Conservation (phyloP, 495 filamentous ascomycete species). For the Schizothecium vesticola region DNA sequence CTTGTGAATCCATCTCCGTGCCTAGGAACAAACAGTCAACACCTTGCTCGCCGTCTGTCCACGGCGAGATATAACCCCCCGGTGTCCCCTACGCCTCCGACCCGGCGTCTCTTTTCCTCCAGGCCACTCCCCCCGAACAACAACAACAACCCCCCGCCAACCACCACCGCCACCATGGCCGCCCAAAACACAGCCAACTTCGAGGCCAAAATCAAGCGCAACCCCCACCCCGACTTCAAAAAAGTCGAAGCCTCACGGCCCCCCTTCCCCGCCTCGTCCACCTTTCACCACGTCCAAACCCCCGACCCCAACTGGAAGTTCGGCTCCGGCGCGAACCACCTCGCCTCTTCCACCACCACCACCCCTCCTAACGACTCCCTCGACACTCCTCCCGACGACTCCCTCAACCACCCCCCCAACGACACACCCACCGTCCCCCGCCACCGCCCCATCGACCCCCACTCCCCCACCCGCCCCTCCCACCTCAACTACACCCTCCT, state of each 20-base stretch:
- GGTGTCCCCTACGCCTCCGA: background rate
- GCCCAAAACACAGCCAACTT: constrained; percentile 23
- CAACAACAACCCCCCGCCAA: background rate
- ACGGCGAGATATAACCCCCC: background rate
- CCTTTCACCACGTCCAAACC: constrained; percentile 63
- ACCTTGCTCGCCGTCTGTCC: background rate
- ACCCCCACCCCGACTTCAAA: constrained; percentile 72
- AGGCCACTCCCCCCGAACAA: background rate
- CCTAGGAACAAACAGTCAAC: background rate
- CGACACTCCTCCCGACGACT: too few species aligned
- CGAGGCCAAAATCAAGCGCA: constrained; percentile 52
- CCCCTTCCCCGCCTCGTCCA: constrained; percentile 51
- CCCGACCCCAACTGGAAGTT: constrained; percentile 68
- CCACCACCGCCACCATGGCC: constrained; percentile 25
- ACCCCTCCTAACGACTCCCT: too few species aligned
- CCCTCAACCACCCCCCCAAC: constrained; percentile 74
- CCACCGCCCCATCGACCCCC: constrained; percentile 65
- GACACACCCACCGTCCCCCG: constrained; percentile 42
- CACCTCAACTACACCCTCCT: constrained; percentile 87
- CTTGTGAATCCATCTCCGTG: background rate
- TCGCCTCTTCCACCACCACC: constrained; percentile 58
- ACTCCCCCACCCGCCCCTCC: constrained; percentile 60
- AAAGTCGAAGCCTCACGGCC: constrained; percentile 67
- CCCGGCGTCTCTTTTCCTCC: background rate
- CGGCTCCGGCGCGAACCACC: constrained; percentile 65